Conservation (phyloP, 345 rosid genomes). For the Punica granatum region DNA sequence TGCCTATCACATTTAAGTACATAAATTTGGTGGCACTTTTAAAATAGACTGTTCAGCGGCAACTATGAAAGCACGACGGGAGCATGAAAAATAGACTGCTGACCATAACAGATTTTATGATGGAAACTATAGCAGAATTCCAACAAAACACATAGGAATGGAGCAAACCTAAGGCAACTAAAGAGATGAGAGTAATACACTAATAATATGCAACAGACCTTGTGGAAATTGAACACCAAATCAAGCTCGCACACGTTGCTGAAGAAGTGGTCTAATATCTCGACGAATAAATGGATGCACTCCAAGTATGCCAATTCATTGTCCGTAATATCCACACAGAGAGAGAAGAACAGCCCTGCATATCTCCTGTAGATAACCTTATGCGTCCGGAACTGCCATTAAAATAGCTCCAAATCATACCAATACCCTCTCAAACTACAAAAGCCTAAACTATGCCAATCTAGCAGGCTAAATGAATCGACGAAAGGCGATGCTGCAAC, state of each 20-base stretch:
- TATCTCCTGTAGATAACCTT: constrained; percentile 95
- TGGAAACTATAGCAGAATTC: no score
- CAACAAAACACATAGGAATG: no score
- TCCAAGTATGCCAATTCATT: constrained; percentile 92
- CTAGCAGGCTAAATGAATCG: neutral
- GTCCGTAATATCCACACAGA: constrained; percentile 96
- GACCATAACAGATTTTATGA: neutral
- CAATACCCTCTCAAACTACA: neutral
- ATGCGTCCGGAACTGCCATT: constrained; percentile 78
- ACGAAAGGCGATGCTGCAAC: neutral
- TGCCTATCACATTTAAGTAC: neutral
- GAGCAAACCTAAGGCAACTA: no score
- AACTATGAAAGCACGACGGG: neutral
- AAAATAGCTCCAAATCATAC: neutral
- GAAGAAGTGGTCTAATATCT: constrained; percentile 96
- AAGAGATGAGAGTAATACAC: no score
- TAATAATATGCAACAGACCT: constrained; percentile 46
- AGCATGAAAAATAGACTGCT: neutral
- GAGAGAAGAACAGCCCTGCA: constrained; percentile 86
- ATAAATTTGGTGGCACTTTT: neutral
- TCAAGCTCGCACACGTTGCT: constrained; percentile 98
- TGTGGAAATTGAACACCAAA: constrained; percentile 91
- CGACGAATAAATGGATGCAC: constrained; percentile 92
- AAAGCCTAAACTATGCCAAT: neutral
- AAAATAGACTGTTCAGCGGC: neutral